Percentiles rank a stretch among this genome's conserved stretches.
Conservation (phyloP, 805 yeast genomes). For the Jamesozyma rosinii region DNA sequence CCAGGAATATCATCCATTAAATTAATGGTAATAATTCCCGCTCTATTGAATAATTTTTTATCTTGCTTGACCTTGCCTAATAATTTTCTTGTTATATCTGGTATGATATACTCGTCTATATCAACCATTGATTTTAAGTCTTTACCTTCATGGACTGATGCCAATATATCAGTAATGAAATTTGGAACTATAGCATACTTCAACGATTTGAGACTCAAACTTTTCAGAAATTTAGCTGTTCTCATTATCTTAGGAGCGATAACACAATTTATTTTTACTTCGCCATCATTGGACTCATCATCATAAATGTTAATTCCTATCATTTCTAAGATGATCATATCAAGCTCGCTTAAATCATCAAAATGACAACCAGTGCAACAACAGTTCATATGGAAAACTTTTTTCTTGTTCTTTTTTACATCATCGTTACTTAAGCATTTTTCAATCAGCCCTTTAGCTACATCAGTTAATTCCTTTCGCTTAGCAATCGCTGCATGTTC, state of each 20-base stretch:
- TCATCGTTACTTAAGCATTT: background rate
- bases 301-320: constrained; percentile 49
- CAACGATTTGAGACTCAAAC: constrained; percentile 48
- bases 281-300: constrained; percentile 18
- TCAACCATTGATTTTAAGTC: constrained; percentile 7
- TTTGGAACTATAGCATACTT: constrained; percentile 46
- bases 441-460: constrained; percentile 13
- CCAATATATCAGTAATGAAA: constrained; percentile 42
- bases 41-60: constrained; percentile 24
- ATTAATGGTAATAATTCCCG: constrained; percentile 16
- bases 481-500: constrained; percentile 31
- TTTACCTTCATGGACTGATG: constrained; percentile 14
- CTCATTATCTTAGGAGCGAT: constrained; percentile 77
- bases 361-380: constrained; percentile 58
- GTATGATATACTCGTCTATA: constrained; percentile 26
- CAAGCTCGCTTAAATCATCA: constrained; percentile 36
- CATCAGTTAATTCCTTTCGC: constrained; percentile 21
- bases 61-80: constrained; percentile 10
- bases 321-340: constrained; percentile 35
- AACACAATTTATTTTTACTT: constrained; percentile 36
- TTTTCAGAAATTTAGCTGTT: constrained; percentile 76
- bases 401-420: constrained; percentile 2
- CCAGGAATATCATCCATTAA: constrained; percentile 25
- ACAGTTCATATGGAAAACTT: constrained; percentile 35
- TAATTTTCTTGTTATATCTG: constrained; percentile 26